Percentiles rank a stretch among this genome's conserved stretches.
Conservation (phyloP, 495 filamentous ascomycete genomes). For the Tuber microsphaerosporum region DNA sequence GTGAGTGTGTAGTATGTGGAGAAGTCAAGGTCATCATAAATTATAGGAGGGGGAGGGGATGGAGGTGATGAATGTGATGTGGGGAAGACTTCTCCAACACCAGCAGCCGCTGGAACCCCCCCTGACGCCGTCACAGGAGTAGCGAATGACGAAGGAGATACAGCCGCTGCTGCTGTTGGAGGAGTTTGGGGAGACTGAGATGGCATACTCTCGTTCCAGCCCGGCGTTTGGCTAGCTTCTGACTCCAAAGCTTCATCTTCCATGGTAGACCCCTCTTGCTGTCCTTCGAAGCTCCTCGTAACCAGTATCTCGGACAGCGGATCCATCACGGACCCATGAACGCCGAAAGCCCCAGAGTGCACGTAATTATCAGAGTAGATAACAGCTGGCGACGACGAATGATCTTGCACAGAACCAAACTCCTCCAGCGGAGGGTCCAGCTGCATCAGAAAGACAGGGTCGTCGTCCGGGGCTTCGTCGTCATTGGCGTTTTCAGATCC, state of each 20-base stretch:
- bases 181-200: constrained; percentile 35
- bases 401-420: constrained; percentile 19
- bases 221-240: constrained; percentile 18
- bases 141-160: constrained; percentile 15
- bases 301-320: constrained; percentile 7
- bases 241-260: constrained; percentile 35
- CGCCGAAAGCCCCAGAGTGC: background rate
- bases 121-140: constrained; percentile 21
- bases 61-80: constrained; percentile 14
- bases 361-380: background rate
- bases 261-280: constrained; percentile 17
- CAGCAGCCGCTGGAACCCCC: constrained; percentile 25
- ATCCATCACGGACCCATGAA: background rate
- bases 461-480: constrained; percentile 3
- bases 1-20: background rate
- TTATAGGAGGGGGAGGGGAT: constrained; percentile 16
- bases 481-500: constrained; percentile 17
- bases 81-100: constrained; percentile 29
- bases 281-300: constrained; percentile 19
- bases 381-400: constrained; percentile 21
- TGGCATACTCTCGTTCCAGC: constrained; percentile 31
- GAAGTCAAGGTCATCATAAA: constrained; percentile 3
- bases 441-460: constrained; percentile 22
- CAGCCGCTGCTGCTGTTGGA: constrained; percentile 26
- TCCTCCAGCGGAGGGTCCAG: constrained; percentile 18